Base-by-base conservation (phyloP, 805 yeast species). In the Teunomyces funiuensis region DNA sequence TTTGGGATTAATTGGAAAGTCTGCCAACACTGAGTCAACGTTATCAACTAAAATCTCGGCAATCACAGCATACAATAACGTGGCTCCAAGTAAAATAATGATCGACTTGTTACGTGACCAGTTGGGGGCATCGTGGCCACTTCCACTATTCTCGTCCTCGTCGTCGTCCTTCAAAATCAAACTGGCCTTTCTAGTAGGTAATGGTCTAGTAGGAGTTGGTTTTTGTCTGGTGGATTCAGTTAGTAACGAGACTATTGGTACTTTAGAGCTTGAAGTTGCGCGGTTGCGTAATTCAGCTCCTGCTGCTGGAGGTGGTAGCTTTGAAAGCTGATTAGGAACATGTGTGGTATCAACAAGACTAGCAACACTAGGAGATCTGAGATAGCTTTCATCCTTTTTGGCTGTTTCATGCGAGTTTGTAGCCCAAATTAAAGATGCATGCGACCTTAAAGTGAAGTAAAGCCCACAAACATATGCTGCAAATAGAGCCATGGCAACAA, bases 391-490 rank as follows among this genome's bases (percentile, higher is more conserved):
- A 2, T 44, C 56, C 3, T 62, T 69, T 34, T 62, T 62, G 19
- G 51, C 52, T 3, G 55, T 57, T 37, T 66, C 71, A 37, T 66
- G 71, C 1, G 69, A 58, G 37, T 57, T 63, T 9, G 75, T 77
- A 34, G 88, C 86, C 99, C 99, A 93, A 49, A 93, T 93, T 66
- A 89, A 71, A 1, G 96, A 91, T 0, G 99, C 99, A 63, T 93
- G 99, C 0, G 98, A 93, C 54, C 96, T 79, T 55, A 93, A 74
- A 0, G 99, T 93, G 61, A 93, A 93, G 78, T 88, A 83, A 31
- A 93, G 69, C 1, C 99, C 98, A 61, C 90, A 82, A 16, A 80
- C 76, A 59, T 93, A 93, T 0, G 96, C 93, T 10, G 86, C 63
- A 54, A 90, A 88, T 42, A 93, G 74, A 4, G 86, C 79, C 13